Percentiles rank a stretch among this genome's conserved stretches.
These are phyloP conservation scores for Mimosa pudica DNA, from an alignment of 306 rosid species.

Conservation along the genomic window DNA sequence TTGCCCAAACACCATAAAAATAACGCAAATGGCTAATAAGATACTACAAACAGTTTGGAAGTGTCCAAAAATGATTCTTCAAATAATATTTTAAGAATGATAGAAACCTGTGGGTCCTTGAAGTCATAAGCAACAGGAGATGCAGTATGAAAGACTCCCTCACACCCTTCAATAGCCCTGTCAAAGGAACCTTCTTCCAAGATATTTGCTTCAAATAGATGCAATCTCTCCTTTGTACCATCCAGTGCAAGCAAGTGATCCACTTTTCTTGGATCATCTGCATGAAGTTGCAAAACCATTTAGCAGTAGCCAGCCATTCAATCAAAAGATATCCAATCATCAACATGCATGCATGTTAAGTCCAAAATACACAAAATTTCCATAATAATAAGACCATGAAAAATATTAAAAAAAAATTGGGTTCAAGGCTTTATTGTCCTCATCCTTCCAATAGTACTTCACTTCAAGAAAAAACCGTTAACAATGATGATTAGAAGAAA, in stretches of 20 bases:
- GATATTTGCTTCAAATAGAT: slow-evolving; percentile 48
- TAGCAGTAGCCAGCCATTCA: no score
- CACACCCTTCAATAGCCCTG: slow-evolving; percentile 45
- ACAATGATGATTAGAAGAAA: not conserved
- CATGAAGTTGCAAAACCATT: not conserved
- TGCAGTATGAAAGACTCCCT: slow-evolving; percentile 62
- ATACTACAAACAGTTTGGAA: not conserved
- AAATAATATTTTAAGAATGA: not conserved
- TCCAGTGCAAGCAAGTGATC: slow-evolving; percentile 50
- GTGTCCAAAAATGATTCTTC: not conserved
- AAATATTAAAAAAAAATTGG: not conserved
- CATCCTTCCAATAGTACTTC: not conserved
- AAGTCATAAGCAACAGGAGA: slow-evolving; percentile 32
- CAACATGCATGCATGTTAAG: not conserved
- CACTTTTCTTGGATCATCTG: slow-evolving; percentile 51
- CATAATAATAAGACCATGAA: no score
- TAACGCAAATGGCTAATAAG: not conserved
- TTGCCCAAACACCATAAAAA: not conserved
- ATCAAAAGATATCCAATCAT: no score
- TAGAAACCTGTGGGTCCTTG: slow-evolving; percentile 54
- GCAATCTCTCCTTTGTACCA: slow-evolving; percentile 61
- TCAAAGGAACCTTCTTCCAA: slow-evolving; percentile 61
- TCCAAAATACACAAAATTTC: not conserved
- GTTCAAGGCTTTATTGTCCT: not conserved
- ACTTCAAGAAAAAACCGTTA: not conserved